phyloP scores from a whole-genome alignment of 495 filamentous ascomycete genomes.

The Tirmania nivea region DNA sequence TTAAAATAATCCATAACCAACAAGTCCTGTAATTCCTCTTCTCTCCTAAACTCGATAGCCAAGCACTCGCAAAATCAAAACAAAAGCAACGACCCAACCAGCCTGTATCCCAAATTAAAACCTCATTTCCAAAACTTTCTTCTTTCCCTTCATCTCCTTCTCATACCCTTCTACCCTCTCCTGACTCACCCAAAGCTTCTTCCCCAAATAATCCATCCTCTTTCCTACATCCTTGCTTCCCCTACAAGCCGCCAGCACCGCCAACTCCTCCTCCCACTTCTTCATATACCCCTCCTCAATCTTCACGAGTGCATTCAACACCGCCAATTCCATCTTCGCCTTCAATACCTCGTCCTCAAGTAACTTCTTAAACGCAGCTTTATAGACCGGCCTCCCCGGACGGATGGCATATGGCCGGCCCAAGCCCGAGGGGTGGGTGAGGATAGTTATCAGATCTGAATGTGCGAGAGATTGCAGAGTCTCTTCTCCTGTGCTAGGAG shows the following conservation, averaged over 20 bases:
- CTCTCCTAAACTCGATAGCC: no score
- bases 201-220: slow-evolving; percentile 47
- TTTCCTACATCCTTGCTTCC: slow-evolving; percentile 34
- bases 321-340: slow-evolving; percentile 49
- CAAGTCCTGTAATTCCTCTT: no score
- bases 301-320: slow-evolving; percentile 43
- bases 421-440: slow-evolving; percentile 26
- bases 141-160: slow-evolving; percentile 42
- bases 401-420: slow-evolving; percentile 58
- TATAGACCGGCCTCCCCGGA: slow-evolving; percentile 73
- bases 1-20: no score
- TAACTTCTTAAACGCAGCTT: slow-evolving; percentile 53
- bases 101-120: not conserved
- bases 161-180: slow-evolving; percentile 55
- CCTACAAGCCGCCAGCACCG: slow-evolving; percentile 38
- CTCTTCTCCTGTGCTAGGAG: slow-evolving; percentile 33
- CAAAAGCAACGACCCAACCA: no score
- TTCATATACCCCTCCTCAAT: slow-evolving; percentile 53
- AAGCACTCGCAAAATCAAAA: no score
- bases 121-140: slow-evolving; percentile 28
- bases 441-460: slow-evolving; percentile 66
- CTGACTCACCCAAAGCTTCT: slow-evolving; percentile 51
- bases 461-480: slow-evolving; percentile 63
- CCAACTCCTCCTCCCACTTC: slow-evolving; percentile 61
- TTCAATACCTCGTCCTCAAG: slow-evolving; percentile 48